Percentiles rank a stretch among this genome's conserved stretches.
These are phyloP conservation scores for Sporothrix brasiliensis DNA, from an alignment of 2,329 filamentous ascomycete species.

Conservation along the genomic window DNA sequence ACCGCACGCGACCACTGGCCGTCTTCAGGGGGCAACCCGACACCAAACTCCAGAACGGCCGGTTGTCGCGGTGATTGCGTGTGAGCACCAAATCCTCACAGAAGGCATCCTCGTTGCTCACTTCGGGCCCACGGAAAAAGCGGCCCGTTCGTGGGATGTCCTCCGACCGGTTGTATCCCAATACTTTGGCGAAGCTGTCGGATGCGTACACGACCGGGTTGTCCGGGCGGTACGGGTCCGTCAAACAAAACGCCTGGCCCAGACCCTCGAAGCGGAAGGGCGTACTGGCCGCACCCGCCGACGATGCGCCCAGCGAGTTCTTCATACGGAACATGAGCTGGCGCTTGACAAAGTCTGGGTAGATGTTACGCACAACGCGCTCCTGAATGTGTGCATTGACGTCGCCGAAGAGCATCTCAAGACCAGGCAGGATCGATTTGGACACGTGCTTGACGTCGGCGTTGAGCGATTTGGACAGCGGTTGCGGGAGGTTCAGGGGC, in stretches of 20 bases:
- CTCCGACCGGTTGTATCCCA: constrained; percentile 52
- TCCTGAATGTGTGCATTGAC: constrained; percentile 48
- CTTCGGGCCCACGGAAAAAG: constrained; percentile 51
- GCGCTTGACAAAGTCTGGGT: constrained; percentile 55
- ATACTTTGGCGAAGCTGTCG: constrained; percentile 54
- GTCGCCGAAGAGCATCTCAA: constrained; percentile 49
- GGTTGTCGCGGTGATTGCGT: constrained; percentile 50
- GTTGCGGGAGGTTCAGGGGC: constrained; percentile 49
- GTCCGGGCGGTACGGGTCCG: constrained; percentile 53
- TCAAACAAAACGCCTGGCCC: constrained; percentile 61
- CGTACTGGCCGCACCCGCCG: constrained; percentile 39
- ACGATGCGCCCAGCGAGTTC: constrained; percentile 47
- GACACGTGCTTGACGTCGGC: constrained; percentile 53
- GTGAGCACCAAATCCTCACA: constrained; percentile 50
- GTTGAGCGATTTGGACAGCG: constrained; percentile 48
- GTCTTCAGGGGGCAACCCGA: constrained; percentile 58
- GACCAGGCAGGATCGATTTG: constrained; percentile 49
- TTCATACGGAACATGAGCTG: constrained; percentile 52
- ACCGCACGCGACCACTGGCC: constrained; percentile 51
- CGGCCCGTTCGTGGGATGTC: constrained; percentile 54
- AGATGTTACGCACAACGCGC: constrained; percentile 49
- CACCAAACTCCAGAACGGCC: constrained; percentile 60
- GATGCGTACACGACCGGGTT: constrained; percentile 56
- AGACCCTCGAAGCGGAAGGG: constrained; percentile 48
- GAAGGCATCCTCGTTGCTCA: constrained; percentile 47